Percentiles rank a stretch among this genome's conserved stretches.
Conservation (phyloP, 2,329 filamentous ascomycete genomes). For the Cryphonectria parasitica region DNA sequence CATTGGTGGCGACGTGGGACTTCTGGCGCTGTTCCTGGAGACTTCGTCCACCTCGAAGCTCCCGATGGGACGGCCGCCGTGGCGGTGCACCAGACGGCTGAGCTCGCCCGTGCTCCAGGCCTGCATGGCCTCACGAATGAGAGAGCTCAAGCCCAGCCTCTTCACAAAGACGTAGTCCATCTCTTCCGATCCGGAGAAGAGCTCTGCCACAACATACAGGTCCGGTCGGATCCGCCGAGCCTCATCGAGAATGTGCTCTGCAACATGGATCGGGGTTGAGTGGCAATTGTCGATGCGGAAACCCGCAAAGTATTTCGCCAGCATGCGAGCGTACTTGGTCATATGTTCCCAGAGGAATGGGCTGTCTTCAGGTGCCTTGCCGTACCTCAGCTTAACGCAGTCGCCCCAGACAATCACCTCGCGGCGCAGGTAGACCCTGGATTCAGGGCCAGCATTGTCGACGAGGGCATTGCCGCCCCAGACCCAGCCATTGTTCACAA, state of each 20-base stretch:
- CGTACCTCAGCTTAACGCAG: constrained; percentile 96
- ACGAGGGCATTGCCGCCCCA: constrained; percentile 95
- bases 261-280: constrained; percentile 91
- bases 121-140: constrained; percentile 98
- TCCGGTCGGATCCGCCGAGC: constrained; percentile 87
- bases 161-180: constrained; percentile 97
- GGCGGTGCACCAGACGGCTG: constrained; percentile 88
- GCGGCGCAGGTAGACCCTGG: constrained; percentile 89
- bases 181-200: constrained; percentile 94
- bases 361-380: constrained; percentile 77
- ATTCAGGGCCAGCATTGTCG: constrained; percentile 89
- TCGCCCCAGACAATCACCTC: constrained; percentile 99
- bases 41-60: constrained; percentile 96
- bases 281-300: constrained; percentile 99
- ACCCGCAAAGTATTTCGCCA: constrained; percentile 93
- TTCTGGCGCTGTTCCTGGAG: constrained; percentile 60
- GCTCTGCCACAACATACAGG: constrained; percentile 88
- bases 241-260: constrained; percentile 92
- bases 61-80: constrained; percentile 91
- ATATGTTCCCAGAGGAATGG: constrained; percentile 96
- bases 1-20: constrained; percentile 36
- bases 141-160: constrained; percentile 83
- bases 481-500: constrained; percentile 98
- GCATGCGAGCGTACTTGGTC: constrained; percentile 85
- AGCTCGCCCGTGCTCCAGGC: constrained; percentile 94